Evolutionary conservation across 2,329 filamentous ascomycete species (phyloP).

Genomic region (Hymenotorrendiella dingleyae): DNA sequence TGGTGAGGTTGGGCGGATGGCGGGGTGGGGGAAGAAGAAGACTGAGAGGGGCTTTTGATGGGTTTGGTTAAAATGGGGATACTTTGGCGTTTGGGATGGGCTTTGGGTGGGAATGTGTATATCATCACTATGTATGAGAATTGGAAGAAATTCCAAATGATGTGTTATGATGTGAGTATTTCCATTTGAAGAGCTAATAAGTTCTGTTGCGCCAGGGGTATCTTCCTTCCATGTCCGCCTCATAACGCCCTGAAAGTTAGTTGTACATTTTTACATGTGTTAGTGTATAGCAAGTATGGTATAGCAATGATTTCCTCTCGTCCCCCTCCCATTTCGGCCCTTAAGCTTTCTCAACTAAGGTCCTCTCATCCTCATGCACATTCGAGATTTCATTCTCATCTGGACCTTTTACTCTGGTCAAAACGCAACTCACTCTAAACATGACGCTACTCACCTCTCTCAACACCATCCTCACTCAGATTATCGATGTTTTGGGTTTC

Average conservation of each 20-base stretch:
- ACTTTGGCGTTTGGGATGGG: slow-evolving; percentile 1
- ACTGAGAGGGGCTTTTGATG: slow-evolving; percentile 24
- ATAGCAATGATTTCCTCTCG: slow-evolving; percentile 13
- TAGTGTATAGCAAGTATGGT: slow-evolving; percentile 20
- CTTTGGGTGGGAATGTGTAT: neutral
- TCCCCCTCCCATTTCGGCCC: too few species aligned
- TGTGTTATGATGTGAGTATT: slow-evolving; percentile 5
- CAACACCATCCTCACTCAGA: too few species aligned
- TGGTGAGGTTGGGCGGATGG: slow-evolving; percentile 29
- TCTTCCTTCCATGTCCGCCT: slow-evolving; percentile 10
- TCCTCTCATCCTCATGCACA: neutral
- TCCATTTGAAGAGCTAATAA: slow-evolving; percentile 5
- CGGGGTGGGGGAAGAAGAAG: slow-evolving; percentile 24
- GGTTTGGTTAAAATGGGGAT: neutral
- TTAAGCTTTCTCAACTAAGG: slow-evolving; percentile 2
- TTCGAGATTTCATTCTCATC: neutral
- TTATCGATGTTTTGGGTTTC: slow-evolving; percentile 14
- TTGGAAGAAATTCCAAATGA: neutral
- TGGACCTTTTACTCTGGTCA: slow-evolving; percentile 2
- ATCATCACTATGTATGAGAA: neutral
- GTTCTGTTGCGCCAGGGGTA: slow-evolving; percentile 16
- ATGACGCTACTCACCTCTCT: neutral
- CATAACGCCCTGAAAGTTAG: slow-evolving; percentile 13
- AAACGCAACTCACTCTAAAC: neutral
- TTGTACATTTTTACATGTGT: slow-evolving; percentile 17